Percentiles rank a stretch among this genome's conserved stretches.
phyloP scores from a whole-genome alignment of 495 filamentous ascomycete genomes.

The Letharia lupina region DNA sequence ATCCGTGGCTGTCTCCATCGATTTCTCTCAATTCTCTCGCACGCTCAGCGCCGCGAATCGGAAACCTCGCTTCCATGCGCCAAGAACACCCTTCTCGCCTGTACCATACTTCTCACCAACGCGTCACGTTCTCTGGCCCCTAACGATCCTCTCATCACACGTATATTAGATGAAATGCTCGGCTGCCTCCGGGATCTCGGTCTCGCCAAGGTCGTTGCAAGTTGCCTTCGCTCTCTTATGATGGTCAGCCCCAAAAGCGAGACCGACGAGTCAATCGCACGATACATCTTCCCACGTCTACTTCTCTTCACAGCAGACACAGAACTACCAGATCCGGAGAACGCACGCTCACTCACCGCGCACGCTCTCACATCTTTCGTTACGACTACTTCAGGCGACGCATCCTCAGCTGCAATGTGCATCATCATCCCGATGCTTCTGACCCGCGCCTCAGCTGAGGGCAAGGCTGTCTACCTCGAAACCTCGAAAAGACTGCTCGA shows the following conservation, averaged over 20 bases:
- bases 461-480: conserved; percentile 47
- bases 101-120: conserved; percentile 80
- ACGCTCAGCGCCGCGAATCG: conserved; percentile 75
- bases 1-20: conserved; percentile 62
- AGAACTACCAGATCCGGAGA: conserved; percentile 59
- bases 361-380: conserved; percentile 68
- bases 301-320: conserved; percentile 57
- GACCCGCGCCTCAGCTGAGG: conserved; percentile 50
- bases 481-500: conserved; percentile 71
- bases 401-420: conserved; percentile 55
- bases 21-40: conserved; percentile 70
- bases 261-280: conserved; percentile 64
- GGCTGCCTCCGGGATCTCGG: conserved; percentile 76
- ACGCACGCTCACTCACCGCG: conserved; percentile 56
- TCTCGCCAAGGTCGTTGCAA: conserved; percentile 75
- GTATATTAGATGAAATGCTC: conserved; percentile 65
- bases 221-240: conserved; percentile 78
- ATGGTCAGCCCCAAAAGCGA: conserved; percentile 52
- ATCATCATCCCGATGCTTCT: conserved; percentile 76
- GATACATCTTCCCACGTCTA: conserved; percentile 67
- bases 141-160: conserved; percentile 58
- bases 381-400: conserved; percentile 39
- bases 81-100: conserved; percentile 82
- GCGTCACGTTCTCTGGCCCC: conserved; percentile 63
- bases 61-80: conserved; percentile 78